Base-by-base conservation (phyloP, 2,329 filamentous ascomycete genomes). In the Geosmithia putterillii region DNA sequence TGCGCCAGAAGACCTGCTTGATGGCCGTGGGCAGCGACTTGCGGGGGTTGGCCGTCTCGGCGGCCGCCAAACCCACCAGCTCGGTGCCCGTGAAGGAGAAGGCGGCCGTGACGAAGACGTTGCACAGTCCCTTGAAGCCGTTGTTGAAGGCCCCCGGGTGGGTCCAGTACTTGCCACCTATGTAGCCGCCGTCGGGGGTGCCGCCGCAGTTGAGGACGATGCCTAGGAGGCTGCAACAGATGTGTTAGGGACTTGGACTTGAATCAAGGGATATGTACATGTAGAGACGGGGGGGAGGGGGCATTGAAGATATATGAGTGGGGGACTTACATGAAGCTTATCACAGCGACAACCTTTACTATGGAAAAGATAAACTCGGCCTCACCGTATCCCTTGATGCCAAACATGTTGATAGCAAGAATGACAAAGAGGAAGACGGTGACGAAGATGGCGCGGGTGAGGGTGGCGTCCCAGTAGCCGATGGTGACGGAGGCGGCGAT, bases 1-100 rank as follows among this genome's bases (percentile, higher is more conserved):
- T 94, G 54, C 89, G 82, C 88, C 89, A 95, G 62, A 95, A 95
- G 19, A 95, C 87, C 59, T 94, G 88, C 65, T 94, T 94, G 54
- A 94, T 79, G 12, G 89, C 89, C 0, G 80, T 87, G 0, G 89
- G 89, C 1, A 95, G 70, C 1, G 83, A 85, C 57, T 92, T 86
- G 45, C 82, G 74, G 3, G 84, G 84, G 54, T 87, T 86, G n/a
- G 74, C 77, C 1, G 83, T 84, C 58, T 89, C 84, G 25, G 83
- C 84, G 2, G 84, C 83, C 3, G 83, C 83, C 14, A 89, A 73
- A 43, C 83, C 84, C 41, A 87, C 81, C 10, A 86, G 69, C 57
- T 88, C 83, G 1, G 83, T 87, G 10, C 83, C 83, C 2, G 81
- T 76, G 52, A 87, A 88, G 46, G 83, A 71, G 53, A 88, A 88